phyloP scores from a whole-genome alignment of 306 rosid genomes.

The Casuarina cunninghamiana region DNA sequence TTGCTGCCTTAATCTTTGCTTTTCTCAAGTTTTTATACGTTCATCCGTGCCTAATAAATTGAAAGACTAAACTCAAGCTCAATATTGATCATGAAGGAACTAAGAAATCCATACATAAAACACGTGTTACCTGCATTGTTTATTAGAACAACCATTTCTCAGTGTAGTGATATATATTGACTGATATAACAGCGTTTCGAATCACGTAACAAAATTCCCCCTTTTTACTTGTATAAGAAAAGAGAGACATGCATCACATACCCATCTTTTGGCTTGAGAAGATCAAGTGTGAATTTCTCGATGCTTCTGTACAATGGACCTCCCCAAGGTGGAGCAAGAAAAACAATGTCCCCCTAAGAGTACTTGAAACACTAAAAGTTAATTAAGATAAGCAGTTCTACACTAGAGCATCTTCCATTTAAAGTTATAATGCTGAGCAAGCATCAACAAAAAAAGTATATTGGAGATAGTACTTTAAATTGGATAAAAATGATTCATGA shows the following conservation, averaged over 20 bases:
- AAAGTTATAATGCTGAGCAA: neutral
- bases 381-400: neutral
- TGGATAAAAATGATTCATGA: too few relatives aligned
- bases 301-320: conserved; percentile 33
- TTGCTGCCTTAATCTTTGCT: neutral
- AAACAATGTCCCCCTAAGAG: conserved; percentile 38
- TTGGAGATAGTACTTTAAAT: too few relatives aligned
- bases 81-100: neutral
- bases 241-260: conserved; percentile 16
- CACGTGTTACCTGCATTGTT: neutral
- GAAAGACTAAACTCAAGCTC: neutral
- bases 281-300: conserved; percentile 33
- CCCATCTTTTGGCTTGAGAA: conserved; percentile 43
- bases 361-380: conserved; percentile 4
- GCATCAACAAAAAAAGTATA: neutral
- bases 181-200: neutral
- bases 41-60: neutral
- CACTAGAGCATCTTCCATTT: neutral
- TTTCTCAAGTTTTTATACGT: neutral
- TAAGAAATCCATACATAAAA: neutral
- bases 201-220: neutral
- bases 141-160: neutral
- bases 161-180: neutral
- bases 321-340: conserved; percentile 47
- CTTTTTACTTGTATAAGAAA: neutral